Base-by-base conservation (phyloP, 1,284 basidiomycete species). In the Chalciporus sp. region DNA sequence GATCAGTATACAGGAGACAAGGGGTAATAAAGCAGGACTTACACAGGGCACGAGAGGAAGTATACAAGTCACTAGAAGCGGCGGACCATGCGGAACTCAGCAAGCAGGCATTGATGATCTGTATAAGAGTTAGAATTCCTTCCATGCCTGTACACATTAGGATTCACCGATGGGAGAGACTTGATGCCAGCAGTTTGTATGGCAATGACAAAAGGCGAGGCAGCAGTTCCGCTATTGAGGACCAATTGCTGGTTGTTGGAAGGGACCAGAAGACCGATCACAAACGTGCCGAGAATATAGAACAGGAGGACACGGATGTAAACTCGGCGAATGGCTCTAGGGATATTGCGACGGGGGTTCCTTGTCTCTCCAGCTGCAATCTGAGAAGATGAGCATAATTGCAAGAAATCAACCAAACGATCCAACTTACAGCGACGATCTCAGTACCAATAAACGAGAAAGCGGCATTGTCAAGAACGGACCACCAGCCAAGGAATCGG, bases 41-140 rank as follows among this genome's bases (percentile, higher is more conserved):
- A 90, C 88, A 94, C 14, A 95, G 76, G 1, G 89, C 89, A 48
- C 92, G 84, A 17, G 88, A 92, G 51, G 85, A 85, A 2, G 86
- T 88, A 72, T 92, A 96, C 49, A 95, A 69, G 64, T 94, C 88
- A 59, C 88, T 90, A 37, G 86, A 90, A 2, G 89, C 91, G 6
- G 94, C 92, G 7, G 90, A 94, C 82, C 90, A 91, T 1, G 94
- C 94, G 1, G 91, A 91, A 26, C 87, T 90, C 52, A 95, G 73
- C 28, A 96, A 79, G 66, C 84, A 86, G 7, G 94, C 93, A 69
- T 96, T 96, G 73, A 95, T 92, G 60, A 94, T 74, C 85, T 86
- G n/a, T 26, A 8, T 39, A 17, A 23, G 26, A 8, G 40, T 56
- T 41, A 81, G 72, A 63, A 74, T 51, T 46, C 29, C 14, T 27